These are phyloP conservation scores for Acer negundo DNA, from an alignment of 345 rosid genomes.

Conservation along the genomic window DNA sequence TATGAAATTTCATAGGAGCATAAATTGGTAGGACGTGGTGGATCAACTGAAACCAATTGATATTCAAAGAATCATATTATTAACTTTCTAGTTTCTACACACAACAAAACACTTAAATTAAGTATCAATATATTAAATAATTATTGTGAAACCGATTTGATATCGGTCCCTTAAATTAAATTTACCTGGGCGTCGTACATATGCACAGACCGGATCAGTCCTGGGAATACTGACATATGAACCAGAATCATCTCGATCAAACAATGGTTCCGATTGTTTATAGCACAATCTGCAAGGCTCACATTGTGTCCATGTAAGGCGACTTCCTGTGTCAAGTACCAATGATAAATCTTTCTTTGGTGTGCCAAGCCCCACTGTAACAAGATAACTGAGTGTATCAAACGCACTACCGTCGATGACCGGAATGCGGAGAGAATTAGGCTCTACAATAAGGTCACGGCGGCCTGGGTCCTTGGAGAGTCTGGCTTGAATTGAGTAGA, in stretches of 20 bases:
- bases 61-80: too few relatives aligned
- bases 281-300: constrained; percentile 56
- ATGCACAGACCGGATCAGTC: constrained; percentile 4
- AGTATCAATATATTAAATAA: too few relatives aligned
- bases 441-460: constrained; percentile 16
- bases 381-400: constrained; percentile 49
- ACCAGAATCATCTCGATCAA: constrained; percentile 41
- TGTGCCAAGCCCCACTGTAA: constrained; percentile 60
- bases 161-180: too few relatives aligned
- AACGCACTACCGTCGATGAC: constrained; percentile 55
- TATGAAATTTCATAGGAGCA: constrained; percentile 75
- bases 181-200: too few relatives aligned
- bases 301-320: constrained; percentile 70
- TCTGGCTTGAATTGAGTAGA: constrained; percentile 55
- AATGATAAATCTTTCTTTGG: constrained; percentile 50
- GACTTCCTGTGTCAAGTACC: constrained; percentile 68
- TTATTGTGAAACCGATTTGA: background rate
- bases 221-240: constrained; percentile 59
- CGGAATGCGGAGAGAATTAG: constrained; percentile 39
- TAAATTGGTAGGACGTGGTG: too few relatives aligned
- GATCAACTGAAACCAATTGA: too few relatives aligned
- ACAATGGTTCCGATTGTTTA: constrained; percentile 50
- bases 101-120: too few relatives aligned
- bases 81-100: too few relatives aligned
- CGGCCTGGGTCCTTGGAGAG: constrained; percentile 25